Base-by-base conservation (phyloP, 2,329 filamentous ascomycete genomes). In the Fusarium mundagurra region DNA sequence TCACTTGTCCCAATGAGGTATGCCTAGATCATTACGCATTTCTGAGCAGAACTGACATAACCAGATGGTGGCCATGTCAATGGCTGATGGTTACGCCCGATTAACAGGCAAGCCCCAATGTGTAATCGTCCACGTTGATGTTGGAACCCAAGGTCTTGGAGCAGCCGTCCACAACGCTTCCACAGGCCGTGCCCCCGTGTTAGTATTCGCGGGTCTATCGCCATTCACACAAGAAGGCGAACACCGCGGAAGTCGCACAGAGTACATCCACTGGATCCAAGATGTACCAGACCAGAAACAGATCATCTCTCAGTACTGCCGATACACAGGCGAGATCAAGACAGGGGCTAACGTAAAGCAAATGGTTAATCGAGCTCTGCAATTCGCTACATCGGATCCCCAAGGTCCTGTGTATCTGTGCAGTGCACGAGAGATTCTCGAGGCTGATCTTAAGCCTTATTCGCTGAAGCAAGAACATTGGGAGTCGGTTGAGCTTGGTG, bases 191-290 rank as follows among this genome's bases (percentile, higher is more conserved):
- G 91, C 91, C 0, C 93, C 94, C 0, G 90, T 96, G 8, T 82
- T 96, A 51, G 90, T 96, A 64, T 95, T 96, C 76, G 93, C 93
- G 3, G 93, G 93, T 9, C 84, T 95, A 22, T 93, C 91, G 17
- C 94, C 93, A 0, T 94, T 91, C 79, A 95, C 93, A 1, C 87
- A 92, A 36, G 92, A 95, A 76, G 93, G 93, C 22, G 93, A 96
- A 82, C 90, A 93, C 83, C 88, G 92, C 2, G 93, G 93, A 18
- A 92, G 88, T n/a, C 87, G 93, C 61, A 95, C 93, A 3, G 94
- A 96, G 82, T 95, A 94, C 80, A 95, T 95, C 75, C 93, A 96
- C 81, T 96, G 93, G 93, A 92, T 95, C 38, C 93, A 96, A 78
- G 93, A 96, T 81, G 92, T 95, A 6, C 93, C 92, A 0, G 93